phyloP scores from a whole-genome alignment of 2,329 filamentous ascomycete genomes.

The Penicillium sclerotigenum region DNA sequence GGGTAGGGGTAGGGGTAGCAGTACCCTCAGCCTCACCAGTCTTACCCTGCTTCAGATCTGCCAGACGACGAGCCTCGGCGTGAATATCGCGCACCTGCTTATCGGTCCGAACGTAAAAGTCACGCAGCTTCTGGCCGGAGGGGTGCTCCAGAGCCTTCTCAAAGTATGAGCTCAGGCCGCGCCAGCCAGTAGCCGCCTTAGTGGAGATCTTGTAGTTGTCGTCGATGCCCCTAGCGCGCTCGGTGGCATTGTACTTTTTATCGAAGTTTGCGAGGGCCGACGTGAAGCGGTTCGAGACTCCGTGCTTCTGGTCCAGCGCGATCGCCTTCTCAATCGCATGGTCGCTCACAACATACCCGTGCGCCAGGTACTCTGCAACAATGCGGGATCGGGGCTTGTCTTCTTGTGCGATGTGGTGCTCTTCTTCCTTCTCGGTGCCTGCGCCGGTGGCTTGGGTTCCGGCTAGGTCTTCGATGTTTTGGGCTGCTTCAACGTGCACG shows the following conservation, averaged over 20 bases:
- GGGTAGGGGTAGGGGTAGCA: slow-evolving; percentile 2
- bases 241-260: slow-evolving; percentile 78
- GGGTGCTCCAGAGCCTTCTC: slow-evolving; percentile 87
- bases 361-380: slow-evolving; percentile 91
- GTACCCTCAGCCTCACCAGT: slow-evolving; percentile 35
- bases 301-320: slow-evolving; percentile 84
- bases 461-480: slow-evolving; percentile 62
- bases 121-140: slow-evolving; percentile 79
- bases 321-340: slow-evolving; percentile 78
- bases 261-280: slow-evolving; percentile 73
- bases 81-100: slow-evolving; percentile 95
- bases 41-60: slow-evolving; percentile 71
- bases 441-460: slow-evolving; percentile 59
- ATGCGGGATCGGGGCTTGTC: slow-evolving; percentile 95
- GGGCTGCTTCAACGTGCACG: slow-evolving; percentile 74
- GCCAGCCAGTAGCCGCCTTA: slow-evolving; percentile 65
- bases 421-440: slow-evolving; percentile 54
- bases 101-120: slow-evolving; percentile 80
- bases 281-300: slow-evolving; percentile 77
- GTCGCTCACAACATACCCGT: slow-evolving; percentile 82
- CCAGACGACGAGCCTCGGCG: slow-evolving; percentile 80
- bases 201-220: slow-evolving; percentile 76
- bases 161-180: slow-evolving; percentile 80
- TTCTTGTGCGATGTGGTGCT: slow-evolving; percentile 79
- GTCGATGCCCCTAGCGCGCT: slow-evolving; percentile 81